Conservation (phyloP, 257 asterid genomes). For the Knoxia roxburghii region DNA sequence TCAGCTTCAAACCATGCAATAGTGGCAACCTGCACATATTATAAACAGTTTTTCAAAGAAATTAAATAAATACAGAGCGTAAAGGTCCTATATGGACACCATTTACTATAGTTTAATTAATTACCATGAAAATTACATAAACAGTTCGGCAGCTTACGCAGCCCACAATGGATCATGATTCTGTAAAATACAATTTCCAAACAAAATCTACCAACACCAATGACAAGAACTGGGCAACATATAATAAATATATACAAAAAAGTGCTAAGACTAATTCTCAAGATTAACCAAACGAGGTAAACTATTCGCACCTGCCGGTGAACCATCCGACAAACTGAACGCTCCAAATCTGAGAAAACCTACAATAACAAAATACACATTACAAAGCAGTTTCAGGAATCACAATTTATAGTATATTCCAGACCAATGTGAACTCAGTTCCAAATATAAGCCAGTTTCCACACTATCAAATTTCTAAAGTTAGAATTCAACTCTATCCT, state of each 20-base stretch:
- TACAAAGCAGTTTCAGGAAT: background rate
- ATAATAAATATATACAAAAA: background rate
- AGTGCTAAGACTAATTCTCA: background rate
- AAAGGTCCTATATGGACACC: background rate
- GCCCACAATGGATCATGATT: background rate
- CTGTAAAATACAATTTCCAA: too few relatives aligned
- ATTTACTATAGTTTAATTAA: background rate
- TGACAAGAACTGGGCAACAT: background rate
- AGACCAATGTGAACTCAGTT: background rate
- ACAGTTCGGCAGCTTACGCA: background rate
- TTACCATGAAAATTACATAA: background rate
- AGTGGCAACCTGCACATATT: constrained; percentile 79
- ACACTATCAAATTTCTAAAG: background rate
- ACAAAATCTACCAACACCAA: background rate
- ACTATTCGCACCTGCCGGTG: constrained; percentile 73
- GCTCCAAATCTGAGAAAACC: constrained; percentile 99
- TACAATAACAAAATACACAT: constrained; percentile 28
- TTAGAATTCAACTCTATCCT: background rate
- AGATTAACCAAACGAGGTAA: background rate
- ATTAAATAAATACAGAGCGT: constrained; percentile 7
- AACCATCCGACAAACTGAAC: constrained; percentile 96
- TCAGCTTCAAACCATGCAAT: constrained; percentile 99
- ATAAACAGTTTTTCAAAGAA: constrained; percentile 23
- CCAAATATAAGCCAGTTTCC: background rate
- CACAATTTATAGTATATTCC: constrained; percentile 3